Percentiles rank a stretch among this genome's conserved stretches.
Conservation (phyloP, 2,329 filamentous ascomycete species). For the Leptosphaerulina australis region DNA sequence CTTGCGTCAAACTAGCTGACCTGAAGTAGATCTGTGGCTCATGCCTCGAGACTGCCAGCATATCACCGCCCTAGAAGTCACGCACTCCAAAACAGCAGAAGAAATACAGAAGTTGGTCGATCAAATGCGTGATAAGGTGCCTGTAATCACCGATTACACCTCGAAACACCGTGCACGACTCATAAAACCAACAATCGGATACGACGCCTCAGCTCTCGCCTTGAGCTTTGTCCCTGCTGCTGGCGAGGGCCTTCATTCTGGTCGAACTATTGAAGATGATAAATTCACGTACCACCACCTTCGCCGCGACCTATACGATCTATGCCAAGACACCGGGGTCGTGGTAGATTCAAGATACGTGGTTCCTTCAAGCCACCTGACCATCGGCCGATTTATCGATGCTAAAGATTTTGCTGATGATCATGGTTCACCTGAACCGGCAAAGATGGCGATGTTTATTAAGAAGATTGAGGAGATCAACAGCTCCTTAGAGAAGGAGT, state of each 20-base stretch:
- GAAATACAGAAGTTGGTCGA: constrained; percentile 71
- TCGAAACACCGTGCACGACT: constrained; percentile 72
- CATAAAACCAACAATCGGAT: constrained; percentile 81
- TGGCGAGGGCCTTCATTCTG: constrained; percentile 57
- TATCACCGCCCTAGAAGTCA: constrained; percentile 82
- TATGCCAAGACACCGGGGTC: constrained; percentile 67
- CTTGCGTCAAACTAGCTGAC: constrained; percentile 13
- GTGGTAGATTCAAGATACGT: constrained; percentile 79
- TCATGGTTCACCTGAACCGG: constrained; percentile 54
- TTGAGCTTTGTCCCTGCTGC: constrained; percentile 84
- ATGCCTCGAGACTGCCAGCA: constrained; percentile 82
- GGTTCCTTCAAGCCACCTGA: constrained; percentile 88
- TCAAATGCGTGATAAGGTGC: constrained; percentile 61
- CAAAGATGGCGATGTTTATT: constrained; percentile 69
- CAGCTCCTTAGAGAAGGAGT: constrained; percentile 70
- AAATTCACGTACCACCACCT: constrained; percentile 89
- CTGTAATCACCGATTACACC: constrained; percentile 69
- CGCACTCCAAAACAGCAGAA: constrained; percentile 74
- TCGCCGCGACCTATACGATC: constrained; percentile 74
- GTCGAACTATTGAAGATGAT: constrained; percentile 59
- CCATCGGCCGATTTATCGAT: constrained; percentile 78
- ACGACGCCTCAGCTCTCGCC: constrained; percentile 83
- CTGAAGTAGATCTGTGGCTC: constrained; percentile 73
- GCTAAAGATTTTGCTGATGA: constrained; percentile 61
- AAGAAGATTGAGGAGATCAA: constrained; percentile 77